Conservation (phyloP, 371 early-diverging fungal species). For the Lichtheimia hyalospora region DNA sequence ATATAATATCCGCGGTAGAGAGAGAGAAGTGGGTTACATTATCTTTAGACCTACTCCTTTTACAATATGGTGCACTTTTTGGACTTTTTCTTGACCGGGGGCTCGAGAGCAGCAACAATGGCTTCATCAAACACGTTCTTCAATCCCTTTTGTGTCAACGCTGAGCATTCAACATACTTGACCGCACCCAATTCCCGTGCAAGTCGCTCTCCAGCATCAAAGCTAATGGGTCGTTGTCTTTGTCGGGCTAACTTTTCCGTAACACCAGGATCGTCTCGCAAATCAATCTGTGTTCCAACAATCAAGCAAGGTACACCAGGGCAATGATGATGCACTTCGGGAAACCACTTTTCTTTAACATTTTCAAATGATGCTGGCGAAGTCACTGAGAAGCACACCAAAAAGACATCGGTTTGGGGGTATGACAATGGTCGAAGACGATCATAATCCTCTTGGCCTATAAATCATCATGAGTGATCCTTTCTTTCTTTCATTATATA, state of each 20-base stretch:
- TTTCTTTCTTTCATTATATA: neutral
- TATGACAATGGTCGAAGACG: constrained; percentile 96
- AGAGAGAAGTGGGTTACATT: neutral
- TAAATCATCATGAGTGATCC: neutral
- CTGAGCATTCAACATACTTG: constrained; percentile 97
- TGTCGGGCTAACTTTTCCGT: constrained; percentile 82
- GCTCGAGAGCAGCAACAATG: constrained; percentile 96
- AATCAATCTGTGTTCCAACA: constrained; percentile 96
- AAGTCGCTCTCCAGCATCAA: constrained; percentile 84
- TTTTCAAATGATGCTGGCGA: constrained; percentile 92
- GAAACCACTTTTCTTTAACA: constrained; percentile 88
- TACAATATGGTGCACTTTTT: constrained; percentile 77
- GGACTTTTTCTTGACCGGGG: constrained; percentile 82
- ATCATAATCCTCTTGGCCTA: constrained; percentile 96
- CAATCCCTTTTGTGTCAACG: constrained; percentile 92
- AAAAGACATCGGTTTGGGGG: constrained; percentile 91
- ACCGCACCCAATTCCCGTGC: constrained; percentile 90
- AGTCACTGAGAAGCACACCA: constrained; percentile 95
- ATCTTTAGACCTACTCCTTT: constrained; percentile 4
- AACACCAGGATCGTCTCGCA: constrained; percentile 84
- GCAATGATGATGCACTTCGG: constrained; percentile 95
- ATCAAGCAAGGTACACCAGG: constrained; percentile 96
- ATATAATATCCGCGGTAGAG: neutral
- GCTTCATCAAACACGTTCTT: constrained; percentile 99
- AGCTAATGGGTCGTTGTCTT: constrained; percentile 79